phyloP scores from a whole-genome alignment of 1,284 basidiomycete genomes.

The Melampsora larici-populina region DNA sequence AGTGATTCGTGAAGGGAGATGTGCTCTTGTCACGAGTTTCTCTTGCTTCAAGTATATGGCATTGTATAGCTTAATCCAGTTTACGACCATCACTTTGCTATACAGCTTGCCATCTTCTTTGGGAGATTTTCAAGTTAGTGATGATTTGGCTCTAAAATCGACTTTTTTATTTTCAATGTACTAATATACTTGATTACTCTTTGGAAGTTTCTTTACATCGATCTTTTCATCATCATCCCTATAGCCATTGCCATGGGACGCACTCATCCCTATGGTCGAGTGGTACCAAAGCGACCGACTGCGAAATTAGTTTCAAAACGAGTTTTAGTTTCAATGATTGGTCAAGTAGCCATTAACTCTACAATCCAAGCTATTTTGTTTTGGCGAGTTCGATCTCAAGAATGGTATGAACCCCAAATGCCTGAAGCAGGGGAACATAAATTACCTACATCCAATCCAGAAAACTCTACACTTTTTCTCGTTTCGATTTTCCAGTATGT shows the following conservation, averaged over 20 bases:
- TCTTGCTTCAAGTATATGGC: slow-evolving; percentile 99
- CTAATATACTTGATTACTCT: slow-evolving; percentile 38
- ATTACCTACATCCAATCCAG: slow-evolving; percentile 83
- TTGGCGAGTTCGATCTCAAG: slow-evolving; percentile 77
- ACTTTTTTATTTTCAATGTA: slow-evolving; percentile 27
- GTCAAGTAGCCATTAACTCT: slow-evolving; percentile 84
- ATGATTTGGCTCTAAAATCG: slow-evolving; percentile 24
- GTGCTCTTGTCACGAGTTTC: slow-evolving; percentile 94
- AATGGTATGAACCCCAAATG: slow-evolving; percentile 68
- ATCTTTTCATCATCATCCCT: slow-evolving; percentile 95
- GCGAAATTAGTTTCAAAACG: slow-evolving; percentile 94
- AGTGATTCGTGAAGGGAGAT: slow-evolving; percentile 86
- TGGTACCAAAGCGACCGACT: slow-evolving; percentile 87
- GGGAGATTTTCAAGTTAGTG: slow-evolving; percentile 84
- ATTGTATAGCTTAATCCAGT: slow-evolving; percentile 59
- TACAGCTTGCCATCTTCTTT: slow-evolving; percentile 95
- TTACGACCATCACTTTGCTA: slow-evolving; percentile 73
- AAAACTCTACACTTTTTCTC: slow-evolving; percentile 89
- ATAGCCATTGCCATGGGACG: slow-evolving; percentile 94
- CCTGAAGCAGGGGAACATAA: slow-evolving; percentile 63
- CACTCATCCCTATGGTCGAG: slow-evolving; percentile 79
- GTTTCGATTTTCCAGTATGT: slow-evolving; percentile 99
- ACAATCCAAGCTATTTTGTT: slow-evolving; percentile 81
- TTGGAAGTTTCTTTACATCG: slow-evolving; percentile 86
- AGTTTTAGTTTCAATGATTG: slow-evolving; percentile 87